Evolutionary conservation across 768 basidiomycete species (phyloP), one percentile per base, ranked within the genome.

Genomic region (Tylopilus sp.): DNA sequence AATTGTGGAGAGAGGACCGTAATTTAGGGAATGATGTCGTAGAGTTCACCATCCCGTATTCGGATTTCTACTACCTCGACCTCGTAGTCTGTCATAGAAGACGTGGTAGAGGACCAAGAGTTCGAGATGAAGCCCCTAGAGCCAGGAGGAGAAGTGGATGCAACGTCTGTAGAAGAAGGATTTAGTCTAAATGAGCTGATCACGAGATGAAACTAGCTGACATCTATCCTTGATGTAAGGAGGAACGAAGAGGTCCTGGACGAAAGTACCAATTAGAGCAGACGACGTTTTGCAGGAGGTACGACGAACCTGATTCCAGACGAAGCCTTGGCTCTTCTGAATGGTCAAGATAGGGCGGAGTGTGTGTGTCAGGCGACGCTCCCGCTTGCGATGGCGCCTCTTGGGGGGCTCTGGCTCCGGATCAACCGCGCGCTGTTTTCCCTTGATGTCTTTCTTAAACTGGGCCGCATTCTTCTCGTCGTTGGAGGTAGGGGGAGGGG

Each of bases 161-260:
- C 85, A 48, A 90, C 81, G 64, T 91, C 88, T 91, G 57, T 48
- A 17, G 33, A 51, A 18, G 13, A 42, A 31, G 6, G 6, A 17
- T 21, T 42, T 9, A 45, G 48, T 43, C 39, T 39, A 35, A 48
- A 54, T 52, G 28, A 56, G 31, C 41, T 31, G 18, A 59, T 30
- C 42, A 48, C 46, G 53, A 56, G 20, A 53, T 17, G 54, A 40
- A 64, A 47, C 51, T 38, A 43, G 81, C 88, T 70, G 68, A 91
- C 90, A 92, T 80, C 90, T 74, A 65, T 92, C 90, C 69, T 92
- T 91, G 73, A 90, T 89, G 61, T 91, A 92, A 5, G 90, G 86
- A 18, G 90, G 90, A 15, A 92, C 83, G 58, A 92, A 92, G 18
- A 92, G 76, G 57, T 92, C 90, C 89, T 91, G 47, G 42, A 31